Evolutionary conservation across 495 filamentous ascomycete genomes (phyloP).

Genomic region (Daldinia loculata): DNA sequence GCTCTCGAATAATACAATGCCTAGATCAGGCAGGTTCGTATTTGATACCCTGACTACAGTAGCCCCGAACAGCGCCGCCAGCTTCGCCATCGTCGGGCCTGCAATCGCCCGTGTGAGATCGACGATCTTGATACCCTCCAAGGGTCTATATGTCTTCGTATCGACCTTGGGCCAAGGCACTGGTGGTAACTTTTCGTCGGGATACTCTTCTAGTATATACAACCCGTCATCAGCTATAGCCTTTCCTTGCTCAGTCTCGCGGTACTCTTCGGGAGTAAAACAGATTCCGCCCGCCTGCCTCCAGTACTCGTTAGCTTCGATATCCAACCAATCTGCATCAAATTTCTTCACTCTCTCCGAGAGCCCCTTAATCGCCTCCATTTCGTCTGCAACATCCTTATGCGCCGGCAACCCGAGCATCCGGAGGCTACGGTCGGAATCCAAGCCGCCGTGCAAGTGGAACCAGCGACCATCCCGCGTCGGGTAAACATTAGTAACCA

Average conservation of each 20-base stretch:
- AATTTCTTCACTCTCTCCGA: conserved; percentile 44
- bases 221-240: conserved; percentile 60
- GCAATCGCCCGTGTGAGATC: conserved; percentile 70
- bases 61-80: conserved; percentile 66
- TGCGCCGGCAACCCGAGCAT: conserved; percentile 54
- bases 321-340: conserved; percentile 53
- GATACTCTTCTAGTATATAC: conserved; percentile 53
- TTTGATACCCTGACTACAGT: conserved; percentile 68
- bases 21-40: conserved; percentile 60
- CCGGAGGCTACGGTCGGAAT: conserved; percentile 54
- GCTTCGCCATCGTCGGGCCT: conserved; percentile 61
- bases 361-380: conserved; percentile 42
- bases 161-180: conserved; percentile 47
- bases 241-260: conserved; percentile 58
- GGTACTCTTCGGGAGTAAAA: conserved; percentile 57
- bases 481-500: conserved; percentile 62
- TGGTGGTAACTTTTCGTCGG: conserved; percentile 46
- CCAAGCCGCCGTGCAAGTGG: conserved; percentile 62
- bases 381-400: conserved; percentile 40
- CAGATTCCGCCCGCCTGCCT: conserved; percentile 64
- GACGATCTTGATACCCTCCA: conserved; percentile 68
- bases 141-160: conserved; percentile 52
- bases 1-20: conserved; percentile 57
- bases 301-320: conserved; percentile 56
- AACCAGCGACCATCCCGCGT: conserved; percentile 62